Evolutionary conservation across 345 rosid species (phyloP).

Genomic region (Turritis glabra): DNA sequence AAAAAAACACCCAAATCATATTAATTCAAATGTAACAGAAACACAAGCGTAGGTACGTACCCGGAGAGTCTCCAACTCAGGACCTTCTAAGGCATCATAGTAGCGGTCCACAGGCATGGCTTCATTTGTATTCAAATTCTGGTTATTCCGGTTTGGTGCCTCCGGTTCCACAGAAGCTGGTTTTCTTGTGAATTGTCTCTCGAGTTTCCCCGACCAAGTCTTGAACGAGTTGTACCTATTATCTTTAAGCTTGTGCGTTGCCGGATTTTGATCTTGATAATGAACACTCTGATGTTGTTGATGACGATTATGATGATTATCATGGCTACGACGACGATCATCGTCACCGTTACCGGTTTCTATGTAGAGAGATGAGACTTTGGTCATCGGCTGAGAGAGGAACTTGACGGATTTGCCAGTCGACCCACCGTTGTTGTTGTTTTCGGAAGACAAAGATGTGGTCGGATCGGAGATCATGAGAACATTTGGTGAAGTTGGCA

Average conservation of each 20-base stretch:
- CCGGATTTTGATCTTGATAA: constrained; percentile 36
- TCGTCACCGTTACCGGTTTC: constrained; percentile 17
- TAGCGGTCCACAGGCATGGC: constrained; percentile 70
- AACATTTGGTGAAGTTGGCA: constrained; percentile 56
- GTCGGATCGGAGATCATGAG: constrained; percentile 32
- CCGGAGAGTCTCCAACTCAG: constrained; percentile 74
- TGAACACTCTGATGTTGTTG: constrained; percentile 1
- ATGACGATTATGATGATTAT: not conserved
- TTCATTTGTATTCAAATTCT: constrained; percentile 27
- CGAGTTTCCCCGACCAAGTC: constrained; percentile 84
- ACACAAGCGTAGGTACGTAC: constrained; percentile 35
- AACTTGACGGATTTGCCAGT: constrained; percentile 36
- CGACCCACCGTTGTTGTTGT: constrained; percentile 1
- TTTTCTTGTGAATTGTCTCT: constrained; percentile 68
- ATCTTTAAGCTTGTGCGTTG: constrained; percentile 46
- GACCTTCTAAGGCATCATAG: constrained; percentile 84
- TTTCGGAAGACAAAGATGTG: constrained; percentile 34
- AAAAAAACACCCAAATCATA: not conserved
- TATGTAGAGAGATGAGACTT: constrained; percentile 32
- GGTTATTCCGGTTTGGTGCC: constrained; percentile 19
- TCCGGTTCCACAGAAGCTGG: constrained; percentile 43
- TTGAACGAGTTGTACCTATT: constrained; percentile 74
- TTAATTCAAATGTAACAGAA: not conserved
- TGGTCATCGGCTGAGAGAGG: constrained; percentile 72
- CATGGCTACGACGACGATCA: not conserved